Evolutionary conservation across 495 filamentous ascomycete species (phyloP), one percentile per base, ranked within the genome.

Genomic region (Lineolata rhizophorae): DNA sequence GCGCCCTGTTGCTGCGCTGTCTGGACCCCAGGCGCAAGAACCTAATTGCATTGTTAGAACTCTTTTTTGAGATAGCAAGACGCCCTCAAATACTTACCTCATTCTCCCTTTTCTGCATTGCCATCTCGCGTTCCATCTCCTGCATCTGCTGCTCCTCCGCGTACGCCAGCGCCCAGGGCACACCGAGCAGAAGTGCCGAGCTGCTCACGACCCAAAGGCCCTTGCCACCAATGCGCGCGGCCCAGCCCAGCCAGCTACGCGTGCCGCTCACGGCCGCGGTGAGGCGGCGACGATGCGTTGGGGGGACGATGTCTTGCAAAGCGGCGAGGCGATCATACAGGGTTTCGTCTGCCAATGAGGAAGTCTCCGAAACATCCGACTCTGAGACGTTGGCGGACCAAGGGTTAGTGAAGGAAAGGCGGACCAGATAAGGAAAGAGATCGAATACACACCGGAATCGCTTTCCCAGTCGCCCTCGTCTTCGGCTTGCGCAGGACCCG

Each of bases 81-180:
- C 6, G 22, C 22, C 6, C 6, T 6, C 6, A 25, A 25, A 25
- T 6, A 61, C 65, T 45, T 53, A 72, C 70, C 57, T 74, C 67
- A 46, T 68, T 68, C 35, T 64, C 77, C 52, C 71, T 67, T 64
- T 80, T 70, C 46, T 79, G 68, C 77, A 91, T 85, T 53, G 73
- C 70, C 72, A 84, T 76, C 62, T 94, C 85, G 55, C 77, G 72
- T 67, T 95, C 87, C 81, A 87, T 82, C 64, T 93, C 85, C 37
- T 79, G 59, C 48, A 87, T 65, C 61, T 90, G 74, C 63, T 94
- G 83, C 56, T 99, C 87, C 61, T 99, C 90, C 32, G 75, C 69
- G 54, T 78, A 81, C 27, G 83, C 82, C 36, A 99, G 63, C 34
- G 81, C 80, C 64, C 76, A 95, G 17, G 87, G 90, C 30, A 95